Evolutionary conservation across 2,329 filamentous ascomycete species (phyloP).

Genomic region (Mariannaea elegans): DNA sequence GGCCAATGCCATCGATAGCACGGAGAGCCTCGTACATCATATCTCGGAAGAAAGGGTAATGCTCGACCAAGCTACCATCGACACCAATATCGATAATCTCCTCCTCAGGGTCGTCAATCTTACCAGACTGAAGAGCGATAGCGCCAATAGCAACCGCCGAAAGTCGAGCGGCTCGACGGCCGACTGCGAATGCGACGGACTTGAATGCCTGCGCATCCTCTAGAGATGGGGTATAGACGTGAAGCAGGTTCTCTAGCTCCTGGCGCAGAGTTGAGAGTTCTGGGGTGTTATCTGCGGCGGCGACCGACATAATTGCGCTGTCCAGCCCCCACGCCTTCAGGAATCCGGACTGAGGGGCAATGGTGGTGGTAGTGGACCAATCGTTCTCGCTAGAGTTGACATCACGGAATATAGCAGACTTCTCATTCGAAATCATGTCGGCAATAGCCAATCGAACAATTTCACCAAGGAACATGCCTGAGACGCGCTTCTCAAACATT

Average conservation of each 20-base stretch:
- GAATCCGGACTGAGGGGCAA: conserved; percentile 72
- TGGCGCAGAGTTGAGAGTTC: conserved; percentile 79
- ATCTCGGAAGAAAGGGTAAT: conserved; percentile 91
- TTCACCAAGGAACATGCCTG: conserved; percentile 97
- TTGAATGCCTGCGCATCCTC: conserved; percentile 93
- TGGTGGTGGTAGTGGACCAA: conserved; percentile 73
- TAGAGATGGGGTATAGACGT: conserved; percentile 77
- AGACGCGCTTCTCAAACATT: conserved; percentile 99
- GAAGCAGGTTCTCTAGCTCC: conserved; percentile 78
- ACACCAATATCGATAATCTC: conserved; percentile 89
- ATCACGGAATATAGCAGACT: conserved; percentile 78
- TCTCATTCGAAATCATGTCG: conserved; percentile 73
- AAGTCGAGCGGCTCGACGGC: conserved; percentile 86
- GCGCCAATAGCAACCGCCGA: conserved; percentile 89
- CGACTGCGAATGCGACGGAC: conserved; percentile 82
- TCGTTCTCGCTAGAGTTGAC: conserved; percentile 77
- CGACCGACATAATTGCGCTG: conserved; percentile 87
- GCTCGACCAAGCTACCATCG: conserved; percentile 92
- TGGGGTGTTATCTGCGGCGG: conserved; percentile 80
- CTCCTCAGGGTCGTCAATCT: conserved; percentile 69
- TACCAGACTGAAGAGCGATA: conserved; percentile 82
- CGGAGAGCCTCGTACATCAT: conserved; percentile 86
- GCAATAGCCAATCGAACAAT: conserved; percentile 83
- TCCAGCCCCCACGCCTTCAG: conserved; percentile 89
- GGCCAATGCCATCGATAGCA: conserved; percentile 80